phyloP scores from a whole-genome alignment of 257 asterid species.

The Solanum chmielewskii region DNA sequence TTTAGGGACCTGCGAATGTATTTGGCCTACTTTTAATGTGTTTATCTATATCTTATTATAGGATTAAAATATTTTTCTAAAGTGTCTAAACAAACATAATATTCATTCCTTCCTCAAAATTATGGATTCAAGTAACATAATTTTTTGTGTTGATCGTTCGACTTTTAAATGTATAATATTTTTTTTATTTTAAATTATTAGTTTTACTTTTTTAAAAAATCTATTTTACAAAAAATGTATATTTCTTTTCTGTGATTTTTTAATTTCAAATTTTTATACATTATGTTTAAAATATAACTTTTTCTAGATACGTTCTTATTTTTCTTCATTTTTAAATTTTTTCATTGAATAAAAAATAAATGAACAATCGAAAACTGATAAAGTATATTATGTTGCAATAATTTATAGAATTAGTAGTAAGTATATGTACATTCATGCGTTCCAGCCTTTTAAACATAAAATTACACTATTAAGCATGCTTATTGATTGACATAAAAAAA shows the following conservation, averaged over 20 bases:
- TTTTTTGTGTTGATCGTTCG: neutral
- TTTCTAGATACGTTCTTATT: neutral
- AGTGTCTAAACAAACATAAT: neutral
- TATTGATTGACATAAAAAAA: neutral
- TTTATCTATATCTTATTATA: neutral
- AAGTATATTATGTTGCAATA: neutral
- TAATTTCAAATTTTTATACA: too few species aligned
- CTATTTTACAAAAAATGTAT: too few species aligned
- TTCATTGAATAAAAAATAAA: too few species aligned
- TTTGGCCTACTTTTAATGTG: neutral
- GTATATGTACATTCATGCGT: neutral
- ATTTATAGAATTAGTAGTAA: neutral
- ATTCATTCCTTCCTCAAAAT: neutral
- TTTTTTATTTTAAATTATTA: too few species aligned
- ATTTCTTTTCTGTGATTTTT: too few species aligned
- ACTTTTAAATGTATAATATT: neutral
- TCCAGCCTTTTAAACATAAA: neutral
- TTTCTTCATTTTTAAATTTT: accelerated
- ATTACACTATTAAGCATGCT: neutral
- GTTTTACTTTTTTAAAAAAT: too few species aligned
- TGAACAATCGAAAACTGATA: neutral
- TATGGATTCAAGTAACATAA: neutral
- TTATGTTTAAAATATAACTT: too few species aligned
- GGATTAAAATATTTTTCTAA: neutral
- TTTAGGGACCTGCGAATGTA: too few species aligned